Evolutionary conservation across 306 rosid species (phyloP), one percentile per base, ranked within the genome.

Genomic region (Purshia tridentata): DNA sequence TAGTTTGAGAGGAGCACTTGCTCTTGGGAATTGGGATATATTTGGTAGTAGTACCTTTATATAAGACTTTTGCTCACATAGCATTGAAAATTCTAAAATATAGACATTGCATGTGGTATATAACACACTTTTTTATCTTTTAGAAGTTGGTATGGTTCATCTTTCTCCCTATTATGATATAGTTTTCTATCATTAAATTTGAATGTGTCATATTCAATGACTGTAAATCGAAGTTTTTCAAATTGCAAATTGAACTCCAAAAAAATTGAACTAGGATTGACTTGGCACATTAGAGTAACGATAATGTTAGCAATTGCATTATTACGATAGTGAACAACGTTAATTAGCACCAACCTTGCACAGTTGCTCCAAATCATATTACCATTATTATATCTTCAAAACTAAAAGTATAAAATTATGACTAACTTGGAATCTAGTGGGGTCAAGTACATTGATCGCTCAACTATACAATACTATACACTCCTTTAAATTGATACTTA

Each of bases 361-460:
- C n/a, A n/a, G n/a, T n/a, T n/a, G n/a, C n/a, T 35, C 59, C 16
- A 29, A 58, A 49, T 60, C 69, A 48, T 72, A 19, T 49, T 10
- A 40, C 42, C 68, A 50, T 48, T 45, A 46, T 11, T 46, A 35
- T 11, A n/a, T n/a, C 29, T 10, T 4, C 4, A 46, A 20, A 22
- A 47, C 12, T 67, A 67, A 15, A 37, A 4, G 8, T 23, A 44
- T 22, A 67, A 58, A 46, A 6, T 13, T 15, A 41, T 41, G 66
- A 71, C 16, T 20, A 19, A 13, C 47, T 14, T 45, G 55, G 20
- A 14, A 46, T 61, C 42, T 2, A 46, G 56, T 70, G 40, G 42
- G 35, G 48, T 39, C 63, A 70, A 18, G 14, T 52, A n/a, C 40
- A 66, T 9, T 47, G 11, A 42, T 20, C 14, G 70, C 55, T 47